Conservation (phyloP, 1,139 yeast species). For the Keqinozyma sinolaborantium region DNA sequence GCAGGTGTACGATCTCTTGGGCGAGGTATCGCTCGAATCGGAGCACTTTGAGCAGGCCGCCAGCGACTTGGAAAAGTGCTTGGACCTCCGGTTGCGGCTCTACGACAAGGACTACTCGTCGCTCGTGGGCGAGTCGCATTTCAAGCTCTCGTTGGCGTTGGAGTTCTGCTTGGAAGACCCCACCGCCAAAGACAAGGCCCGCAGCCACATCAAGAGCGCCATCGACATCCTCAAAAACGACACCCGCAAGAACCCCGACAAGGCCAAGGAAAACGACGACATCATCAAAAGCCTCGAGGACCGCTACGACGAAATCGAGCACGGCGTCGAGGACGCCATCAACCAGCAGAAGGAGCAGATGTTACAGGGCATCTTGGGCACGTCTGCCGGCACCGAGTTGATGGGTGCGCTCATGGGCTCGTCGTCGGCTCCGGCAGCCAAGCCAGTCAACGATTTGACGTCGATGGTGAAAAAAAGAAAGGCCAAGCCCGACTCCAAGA, state of each 20-base stretch:
- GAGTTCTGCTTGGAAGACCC: slow-evolving; percentile 65
- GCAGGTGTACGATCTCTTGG: slow-evolving; percentile 75
- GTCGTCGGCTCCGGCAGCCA: slow-evolving; percentile 2
- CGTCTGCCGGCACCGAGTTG: slow-evolving; percentile 16
- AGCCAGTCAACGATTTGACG: slow-evolving; percentile 32
- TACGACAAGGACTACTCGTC: slow-evolving; percentile 50
- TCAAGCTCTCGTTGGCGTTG: slow-evolving; percentile 74
- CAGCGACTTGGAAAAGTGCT: slow-evolving; percentile 56
- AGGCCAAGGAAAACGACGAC: slow-evolving; percentile 42
- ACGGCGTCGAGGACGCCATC: slow-evolving; percentile 48
- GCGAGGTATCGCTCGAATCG: slow-evolving; percentile 85
- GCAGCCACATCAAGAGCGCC: slow-evolving; percentile 57
- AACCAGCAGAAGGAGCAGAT: slow-evolving; percentile 56
- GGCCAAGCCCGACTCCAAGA: slow-evolving; percentile 11
- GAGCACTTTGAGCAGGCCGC: slow-evolving; percentile 80
- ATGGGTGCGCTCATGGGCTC: slow-evolving; percentile 5
- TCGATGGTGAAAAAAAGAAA: slow-evolving; percentile 33
- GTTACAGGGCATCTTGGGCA: slow-evolving; percentile 62
- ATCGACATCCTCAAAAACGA: slow-evolving; percentile 56
- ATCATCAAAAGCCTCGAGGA: slow-evolving; percentile 52
- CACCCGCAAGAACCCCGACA: slow-evolving; percentile 22
- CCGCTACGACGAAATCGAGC: slow-evolving; percentile 50
- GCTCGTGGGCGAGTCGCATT: slow-evolving; percentile 73
- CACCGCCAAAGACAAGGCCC: slow-evolving; percentile 47
- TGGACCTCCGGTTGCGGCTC: slow-evolving; percentile 53